phyloP scores from a whole-genome alignment of 2,329 filamentous ascomycete genomes.

The Calonectria leucothoes region DNA sequence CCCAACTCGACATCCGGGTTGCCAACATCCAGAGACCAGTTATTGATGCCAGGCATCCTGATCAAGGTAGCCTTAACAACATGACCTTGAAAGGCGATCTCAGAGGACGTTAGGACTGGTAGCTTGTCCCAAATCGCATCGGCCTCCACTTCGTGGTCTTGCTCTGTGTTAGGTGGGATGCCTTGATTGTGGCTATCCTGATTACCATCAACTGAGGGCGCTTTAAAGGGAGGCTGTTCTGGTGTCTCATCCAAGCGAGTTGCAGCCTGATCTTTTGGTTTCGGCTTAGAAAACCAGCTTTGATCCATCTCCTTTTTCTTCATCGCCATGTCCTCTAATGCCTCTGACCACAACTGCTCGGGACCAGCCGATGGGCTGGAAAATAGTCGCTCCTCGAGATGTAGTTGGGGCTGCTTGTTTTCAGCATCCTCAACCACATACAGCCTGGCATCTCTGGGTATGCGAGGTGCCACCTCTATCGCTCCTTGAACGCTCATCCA shows the following conservation, averaged over 20 bases:
- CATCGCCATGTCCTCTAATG: neutral
- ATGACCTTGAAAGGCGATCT: neutral
- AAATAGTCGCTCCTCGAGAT: neutral
- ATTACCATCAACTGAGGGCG: too few species aligned
- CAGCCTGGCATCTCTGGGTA: neutral
- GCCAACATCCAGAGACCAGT: neutral
- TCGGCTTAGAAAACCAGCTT: neutral
- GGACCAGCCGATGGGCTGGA: neutral
- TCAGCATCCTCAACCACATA: neutral
- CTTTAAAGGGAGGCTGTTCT: too few species aligned
- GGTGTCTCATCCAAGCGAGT: too few species aligned
- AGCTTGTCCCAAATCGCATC: neutral
- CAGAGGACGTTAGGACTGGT: neutral
- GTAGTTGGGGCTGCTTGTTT: neutral
- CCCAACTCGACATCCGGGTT: neutral
- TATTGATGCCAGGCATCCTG: neutral
- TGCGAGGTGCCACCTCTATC: neutral
- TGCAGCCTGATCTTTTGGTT: neutral
- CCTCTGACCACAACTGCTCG: neutral
- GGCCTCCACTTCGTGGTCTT: neutral
- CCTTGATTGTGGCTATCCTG: too few species aligned
- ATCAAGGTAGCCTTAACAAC: neutral
- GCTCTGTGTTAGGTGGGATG: too few species aligned
- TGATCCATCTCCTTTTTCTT: neutral
- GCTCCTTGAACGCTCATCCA: neutral